Percentiles rank a stretch among this genome's conserved stretches.
These are phyloP conservation scores for Fraxinus paxiana DNA, from an alignment of 305 asterid genomes.

Conservation along the genomic window DNA sequence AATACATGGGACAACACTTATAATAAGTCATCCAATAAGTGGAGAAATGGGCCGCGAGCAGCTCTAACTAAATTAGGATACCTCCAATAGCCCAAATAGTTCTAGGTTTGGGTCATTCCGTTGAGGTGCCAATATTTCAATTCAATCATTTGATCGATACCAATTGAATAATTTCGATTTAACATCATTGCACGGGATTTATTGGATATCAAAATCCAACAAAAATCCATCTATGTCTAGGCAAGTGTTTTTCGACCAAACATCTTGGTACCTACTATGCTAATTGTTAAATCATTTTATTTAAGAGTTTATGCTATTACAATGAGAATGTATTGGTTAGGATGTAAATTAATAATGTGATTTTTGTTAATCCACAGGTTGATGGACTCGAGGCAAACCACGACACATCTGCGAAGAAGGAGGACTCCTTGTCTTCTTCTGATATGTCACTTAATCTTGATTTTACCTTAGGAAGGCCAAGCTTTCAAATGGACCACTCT, in stretches of 20 bases:
- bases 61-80: no score
- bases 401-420: constrained; percentile 11
- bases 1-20: no score
- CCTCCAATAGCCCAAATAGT: not conserved
- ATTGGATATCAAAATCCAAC: not conserved
- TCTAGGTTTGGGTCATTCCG: not conserved
- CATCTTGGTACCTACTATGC: not conserved
- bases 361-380: constrained; percentile 24
- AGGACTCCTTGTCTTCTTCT: constrained; percentile 28
- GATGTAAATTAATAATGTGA: not conserved
- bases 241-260: not conserved
- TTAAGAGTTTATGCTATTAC: not conserved
- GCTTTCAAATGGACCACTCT: constrained; percentile 38
- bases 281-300: not conserved
- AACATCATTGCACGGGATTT: no score
- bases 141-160: not conserved
- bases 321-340: not conserved
- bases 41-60: not conserved
- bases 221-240: not conserved
- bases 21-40: not conserved
- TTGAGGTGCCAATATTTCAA: not conserved
- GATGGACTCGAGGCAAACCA: constrained; percentile 23
- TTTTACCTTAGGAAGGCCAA: constrained; percentile 63
- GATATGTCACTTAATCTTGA: constrained; percentile 46
- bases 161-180: not conserved